phyloP scores from a whole-genome alignment of 164 flowering plant species.

The Malania oleifera region DNA sequence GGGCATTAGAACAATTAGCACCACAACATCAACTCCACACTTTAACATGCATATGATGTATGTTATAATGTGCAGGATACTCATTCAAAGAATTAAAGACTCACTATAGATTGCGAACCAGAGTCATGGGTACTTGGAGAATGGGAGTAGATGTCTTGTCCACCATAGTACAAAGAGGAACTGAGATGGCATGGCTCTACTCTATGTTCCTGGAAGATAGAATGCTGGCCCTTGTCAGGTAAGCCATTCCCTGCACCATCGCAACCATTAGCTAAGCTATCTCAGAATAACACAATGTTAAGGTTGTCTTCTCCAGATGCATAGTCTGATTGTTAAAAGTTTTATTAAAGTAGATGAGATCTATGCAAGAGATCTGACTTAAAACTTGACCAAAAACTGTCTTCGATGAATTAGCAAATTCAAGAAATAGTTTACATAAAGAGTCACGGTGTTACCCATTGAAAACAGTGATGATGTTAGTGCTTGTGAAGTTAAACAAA shows the following conservation, averaged over 20 bases:
- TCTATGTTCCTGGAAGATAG: constrained; percentile 33
- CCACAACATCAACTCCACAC: no score
- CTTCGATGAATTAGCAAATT: no score
- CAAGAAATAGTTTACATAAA: no score
- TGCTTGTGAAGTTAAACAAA: no score
- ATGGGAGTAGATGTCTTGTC: constrained; percentile 56
- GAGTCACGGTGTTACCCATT: no score
- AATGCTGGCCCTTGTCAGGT: constrained; percentile 26
- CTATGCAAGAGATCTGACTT: no score
- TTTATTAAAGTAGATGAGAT: no score
- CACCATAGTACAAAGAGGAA: constrained; percentile 85
- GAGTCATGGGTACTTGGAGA: constrained; percentile 30
- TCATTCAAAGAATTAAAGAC: constrained; percentile 28
- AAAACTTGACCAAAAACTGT: no score
- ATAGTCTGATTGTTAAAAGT: no score
- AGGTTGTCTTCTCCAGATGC: background rate
- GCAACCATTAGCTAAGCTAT: constrained; percentile 4
- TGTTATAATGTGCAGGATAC: no score
- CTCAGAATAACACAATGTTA: constrained; percentile 10
- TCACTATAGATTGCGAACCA: constrained; percentile 42
- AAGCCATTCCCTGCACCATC: constrained; percentile 20
- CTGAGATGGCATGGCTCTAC: constrained; percentile 57
- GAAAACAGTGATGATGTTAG: no score
- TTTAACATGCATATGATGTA: no score
- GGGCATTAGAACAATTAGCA: background rate